Percentiles rank a stretch among this genome's conserved stretches.
These are phyloP conservation scores for Globisporangium nodosum DNA, from an alignment of 352 stramenopile genomes.

Conservation along the genomic window DNA sequence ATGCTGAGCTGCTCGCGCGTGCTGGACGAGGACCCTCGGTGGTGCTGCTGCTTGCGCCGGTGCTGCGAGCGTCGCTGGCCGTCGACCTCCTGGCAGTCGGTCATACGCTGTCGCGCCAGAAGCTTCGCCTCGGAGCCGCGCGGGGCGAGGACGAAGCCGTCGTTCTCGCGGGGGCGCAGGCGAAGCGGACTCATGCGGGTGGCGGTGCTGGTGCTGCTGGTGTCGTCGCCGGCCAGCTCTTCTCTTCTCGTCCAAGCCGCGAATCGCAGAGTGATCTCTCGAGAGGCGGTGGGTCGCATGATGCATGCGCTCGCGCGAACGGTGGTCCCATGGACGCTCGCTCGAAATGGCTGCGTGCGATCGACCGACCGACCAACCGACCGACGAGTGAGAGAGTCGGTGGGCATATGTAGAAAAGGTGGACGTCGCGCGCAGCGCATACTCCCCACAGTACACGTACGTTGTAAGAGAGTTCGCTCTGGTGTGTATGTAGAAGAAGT, in stretches of 20 bases:
- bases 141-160: neutral
- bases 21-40: neutral
- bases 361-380: too few relatives aligned
- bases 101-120: neutral
- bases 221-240: neutral
- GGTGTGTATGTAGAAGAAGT: too few relatives aligned
- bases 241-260: neutral
- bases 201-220: neutral
- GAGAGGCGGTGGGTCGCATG: too few relatives aligned
- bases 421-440: too few relatives aligned
- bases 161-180: neutral
- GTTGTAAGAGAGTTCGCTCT: too few relatives aligned
- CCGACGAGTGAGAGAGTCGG: too few relatives aligned
- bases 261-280: neutral
- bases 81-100: neutral
- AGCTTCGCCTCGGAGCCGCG: neutral
- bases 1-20: conserved; percentile 1
- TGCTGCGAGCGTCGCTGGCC: neutral
- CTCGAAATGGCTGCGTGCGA: too few relatives aligned
- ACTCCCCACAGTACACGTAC: too few relatives aligned
- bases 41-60: neutral
- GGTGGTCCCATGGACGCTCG: too few relatives aligned
- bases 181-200: neutral
- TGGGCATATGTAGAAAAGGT: too few relatives aligned
- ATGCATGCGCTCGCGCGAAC: too few relatives aligned